Base-by-base conservation (phyloP, 176 grass and related monocot genomes). In the Echinochloa phyllopogon region DNA sequence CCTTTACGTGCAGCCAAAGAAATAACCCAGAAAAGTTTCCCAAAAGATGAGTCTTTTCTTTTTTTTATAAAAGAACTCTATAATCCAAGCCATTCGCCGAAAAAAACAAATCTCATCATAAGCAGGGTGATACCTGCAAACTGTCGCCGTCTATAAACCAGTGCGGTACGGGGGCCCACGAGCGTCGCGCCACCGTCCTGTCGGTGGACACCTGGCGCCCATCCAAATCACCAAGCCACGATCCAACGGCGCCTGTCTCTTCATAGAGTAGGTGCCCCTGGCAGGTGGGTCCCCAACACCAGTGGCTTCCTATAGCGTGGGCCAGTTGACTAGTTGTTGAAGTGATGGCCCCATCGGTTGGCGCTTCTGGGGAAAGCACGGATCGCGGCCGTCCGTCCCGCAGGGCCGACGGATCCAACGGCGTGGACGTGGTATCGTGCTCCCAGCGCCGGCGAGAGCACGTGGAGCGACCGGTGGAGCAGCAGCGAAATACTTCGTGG, bases 1-100 rank as follows among this genome's bases (percentile, higher is more conserved):
- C 13, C 76, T 87, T 80, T 87, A 50, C 59, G 51, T 82, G 42
- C 53, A 61, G 27, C 56, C 38, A 12, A 79, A 70, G 83, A 49
- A 12, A 61, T 36, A 37, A 1, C 20, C 49, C 6, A 25, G 20
- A 11, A 11, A 38, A 20, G 5, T 12, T 3, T 49, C 16, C 4
- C 21, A 21, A 0, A 41, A 5, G 53, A 36, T 25, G 6, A 23
- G n/a, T 76, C 27, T 40, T 37, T 47, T 0, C 21, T 25, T n/a
- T 33, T 33, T 33, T 33, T 33, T n/a, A n/a, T n/a, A 33, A 18
- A 41, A n/a, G 2, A 44, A 44, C 8, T 36, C 2, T 6, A 8
- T 75, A 38, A 29, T 37, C 1, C 50, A 37, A 47, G 39, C 15
- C 18, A 6, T 14, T 1, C 0, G 61, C 12, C 20, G 8, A 33